Evolutionary conservation across 805 yeast species (phyloP), one percentile per base, ranked within the genome.

Genomic region (Cyberlindnera japonica): DNA sequence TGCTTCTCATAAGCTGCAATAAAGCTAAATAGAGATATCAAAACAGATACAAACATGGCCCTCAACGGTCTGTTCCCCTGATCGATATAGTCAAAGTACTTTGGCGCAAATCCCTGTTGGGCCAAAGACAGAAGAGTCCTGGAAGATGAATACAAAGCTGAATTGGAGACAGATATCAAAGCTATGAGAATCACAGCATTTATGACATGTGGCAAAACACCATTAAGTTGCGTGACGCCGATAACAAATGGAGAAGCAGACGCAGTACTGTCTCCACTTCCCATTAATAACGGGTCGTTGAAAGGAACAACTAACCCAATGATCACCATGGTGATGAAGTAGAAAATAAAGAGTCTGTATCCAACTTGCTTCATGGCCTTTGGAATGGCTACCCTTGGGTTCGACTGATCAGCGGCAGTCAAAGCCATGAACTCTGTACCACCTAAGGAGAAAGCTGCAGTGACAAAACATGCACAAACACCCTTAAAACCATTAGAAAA

Each of bases 181-280:
- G 86, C 79, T 3, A 81, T 65, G 51, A 81, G 65, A 50, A 81
- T 77, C 17, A 72, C 79, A 4, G 82, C 83, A 49, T 81, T 81
- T 49, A 81, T 70, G 47, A 81, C 74, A 55, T 79, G 82, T 49
- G 80, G 75, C 35, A 79, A 68, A 6, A 74, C 81, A 18, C 64
- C 5, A 34, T 77, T 72, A 36, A 83, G 81, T 59, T 68, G 70
- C 38, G 72, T 69, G 59, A 79, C 67, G 24, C 86, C 83, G 56
- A 81, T 71, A 41, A 81, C 84, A 50, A 75, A 81, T 22, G 88
- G 87, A n/a, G 88, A 81, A 1, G 83, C 79, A 33, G 75, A 67
- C 44, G 69, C 75, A 32, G 65, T 61, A 33, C 61, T 50, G 27
- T 33, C 25, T 6, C 38, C 22, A 17, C 67, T 52, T 20, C 80